Evolutionary conservation across 257 asterid genomes (phyloP), one percentile per base, ranked within the genome.

Genomic region (Jasminum sambac): DNA sequence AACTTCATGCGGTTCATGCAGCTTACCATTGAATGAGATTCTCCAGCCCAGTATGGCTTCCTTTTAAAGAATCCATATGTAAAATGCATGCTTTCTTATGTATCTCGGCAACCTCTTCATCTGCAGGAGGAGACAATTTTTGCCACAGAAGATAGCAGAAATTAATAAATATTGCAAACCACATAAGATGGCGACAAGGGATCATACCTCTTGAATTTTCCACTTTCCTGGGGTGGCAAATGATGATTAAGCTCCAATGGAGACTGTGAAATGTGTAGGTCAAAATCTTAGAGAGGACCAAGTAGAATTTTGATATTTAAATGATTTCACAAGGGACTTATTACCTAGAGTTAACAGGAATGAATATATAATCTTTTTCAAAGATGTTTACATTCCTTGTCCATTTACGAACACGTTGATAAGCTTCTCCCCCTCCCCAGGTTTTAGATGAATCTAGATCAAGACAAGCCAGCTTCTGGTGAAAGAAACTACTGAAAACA

Each of bases 221-320:
- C 76, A 84, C 87, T 87, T 83, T 84, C 72, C 98, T 92, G 67
- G 93, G 98, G 85, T 95, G 91, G 76, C 99, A 95, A 64, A 95
- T 74, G 62, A 95, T 77, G 66, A 95, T 77, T 91, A 95, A 86
- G 86, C 99, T 95, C 99, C 99, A 95, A 85, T 95, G 99, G 71
- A 88, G 83, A 75, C 99, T 95, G 87, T 52, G 72, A 77, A 58
- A 68, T 66, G 67, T n/a, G 48, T 37, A 63, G 37, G 43, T 60
- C 52, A 57, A 42, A 64, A 66, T 78, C 64, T 76, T 66, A 80
- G 74, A 74, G 58, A 74, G 34, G 50, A 55, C 76, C 41, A 69
- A 70, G 70, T 14, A 21, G 57, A 70, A 66, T 66, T n/a, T 50
- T 25, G 43, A 74, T 25, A 68, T 25, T 36, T 30, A 65, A 58